Conservation (phyloP, 1,284 basidiomycete genomes). For the Cryptococcus sp. region DNA sequence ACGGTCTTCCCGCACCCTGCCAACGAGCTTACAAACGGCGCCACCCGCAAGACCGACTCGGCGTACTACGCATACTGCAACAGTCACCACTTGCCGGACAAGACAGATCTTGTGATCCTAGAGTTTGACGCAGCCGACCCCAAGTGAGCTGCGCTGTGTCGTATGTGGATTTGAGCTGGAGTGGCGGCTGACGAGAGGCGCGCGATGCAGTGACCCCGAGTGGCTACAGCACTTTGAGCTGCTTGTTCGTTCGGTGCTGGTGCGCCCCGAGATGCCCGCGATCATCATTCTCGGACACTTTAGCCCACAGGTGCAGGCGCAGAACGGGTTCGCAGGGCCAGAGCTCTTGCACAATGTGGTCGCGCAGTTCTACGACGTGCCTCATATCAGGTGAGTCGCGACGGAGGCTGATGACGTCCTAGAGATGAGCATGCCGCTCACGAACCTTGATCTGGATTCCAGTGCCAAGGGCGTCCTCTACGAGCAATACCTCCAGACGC, state of each 20-base stretch:
- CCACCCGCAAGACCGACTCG: conserved; percentile 80
- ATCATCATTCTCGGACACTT: conserved; percentile 90
- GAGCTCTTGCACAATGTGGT: conserved; percentile 83
- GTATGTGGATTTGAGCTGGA: not conserved
- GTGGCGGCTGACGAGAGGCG: conserved; percentile 2
- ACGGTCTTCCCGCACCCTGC: conserved; percentile 88
- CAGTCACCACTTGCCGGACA: conserved; percentile 83
- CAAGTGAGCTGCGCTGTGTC: conserved; percentile 56
- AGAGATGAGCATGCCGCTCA: not conserved
- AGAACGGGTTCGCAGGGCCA: conserved; percentile 77
- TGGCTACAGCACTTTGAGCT: conserved; percentile 82
- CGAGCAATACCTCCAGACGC: conserved; percentile 72
- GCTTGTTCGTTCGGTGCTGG: conserved; percentile 81
- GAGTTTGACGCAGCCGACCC: conserved; percentile 87
- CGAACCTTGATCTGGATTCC: not conserved
- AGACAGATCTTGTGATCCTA: conserved; percentile 85
- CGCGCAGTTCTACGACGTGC: conserved; percentile 92
- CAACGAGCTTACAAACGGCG: conserved; percentile 91
- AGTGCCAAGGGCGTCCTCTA: conserved; percentile 79
- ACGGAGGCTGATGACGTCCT: too few relatives aligned
- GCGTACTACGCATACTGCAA: conserved; percentile 91
- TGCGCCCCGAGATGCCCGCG: conserved; percentile 81
- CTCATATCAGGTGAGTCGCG: conserved; percentile 64
- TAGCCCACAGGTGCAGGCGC: conserved; percentile 71
- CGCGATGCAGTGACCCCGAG: conserved; percentile 60